phyloP scores from a whole-genome alignment of 768 basidiomycete genomes.

The Tulasnella sp. region DNA sequence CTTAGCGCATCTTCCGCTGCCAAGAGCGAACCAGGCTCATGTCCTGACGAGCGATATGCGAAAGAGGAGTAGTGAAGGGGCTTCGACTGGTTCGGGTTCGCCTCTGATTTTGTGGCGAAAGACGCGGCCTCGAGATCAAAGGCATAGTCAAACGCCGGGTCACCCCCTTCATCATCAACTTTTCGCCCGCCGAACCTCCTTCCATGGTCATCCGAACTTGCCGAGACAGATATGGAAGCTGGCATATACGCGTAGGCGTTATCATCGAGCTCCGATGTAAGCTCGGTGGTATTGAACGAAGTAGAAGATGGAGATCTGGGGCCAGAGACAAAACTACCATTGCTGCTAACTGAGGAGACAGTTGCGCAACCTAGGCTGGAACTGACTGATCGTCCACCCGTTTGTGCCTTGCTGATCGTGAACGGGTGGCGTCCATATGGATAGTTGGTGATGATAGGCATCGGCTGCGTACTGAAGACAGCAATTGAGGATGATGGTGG shows the following conservation, averaged over 20 bases:
- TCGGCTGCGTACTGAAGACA: not conserved
- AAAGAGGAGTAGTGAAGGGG: conserved; percentile 1
- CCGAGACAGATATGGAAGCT: not conserved
- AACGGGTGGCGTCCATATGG: conserved; percentile 14
- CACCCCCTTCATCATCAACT: not conserved
- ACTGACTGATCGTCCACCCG: not conserved
- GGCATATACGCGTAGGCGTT: conserved; percentile 1
- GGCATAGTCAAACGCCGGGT: conserved; percentile 11
- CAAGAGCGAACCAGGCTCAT: not conserved
- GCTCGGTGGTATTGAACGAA: not conserved
- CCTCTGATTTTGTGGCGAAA: conserved; percentile 41
- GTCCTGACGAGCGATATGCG: not conserved
- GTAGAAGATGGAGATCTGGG: not conserved
- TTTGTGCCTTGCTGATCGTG: not conserved
- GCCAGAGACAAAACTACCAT: too few relatives aligned
- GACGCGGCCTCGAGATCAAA: conserved; percentile 55
- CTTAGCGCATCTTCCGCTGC: not conserved
- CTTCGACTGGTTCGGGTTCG: conserved; percentile 24
- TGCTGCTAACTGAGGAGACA: not conserved
- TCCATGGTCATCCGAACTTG: not conserved
- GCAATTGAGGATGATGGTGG: not conserved
- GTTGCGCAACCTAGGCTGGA: not conserved
- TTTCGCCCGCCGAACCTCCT: not conserved
- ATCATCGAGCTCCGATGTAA: not conserved
- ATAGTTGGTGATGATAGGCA: conserved; percentile 17